Percentiles rank a stretch among this genome's conserved stretches.
Evolutionary conservation across 2,329 filamentous ascomycete species (phyloP).

Genomic region (Aspergillus tubingensis): DNA sequence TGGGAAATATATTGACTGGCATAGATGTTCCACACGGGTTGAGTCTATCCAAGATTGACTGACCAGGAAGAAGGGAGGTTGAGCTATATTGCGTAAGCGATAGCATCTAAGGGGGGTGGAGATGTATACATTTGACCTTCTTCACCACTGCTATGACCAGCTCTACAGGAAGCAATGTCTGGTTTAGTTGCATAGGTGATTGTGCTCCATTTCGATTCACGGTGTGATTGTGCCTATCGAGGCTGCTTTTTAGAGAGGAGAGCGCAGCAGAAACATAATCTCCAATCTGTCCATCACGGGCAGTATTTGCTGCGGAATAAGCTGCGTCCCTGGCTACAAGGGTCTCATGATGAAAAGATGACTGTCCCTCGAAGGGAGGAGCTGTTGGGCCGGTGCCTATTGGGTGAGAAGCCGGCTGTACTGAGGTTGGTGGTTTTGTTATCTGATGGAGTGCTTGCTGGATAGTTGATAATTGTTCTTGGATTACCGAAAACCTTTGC

Average conservation of each 20-base stretch:
- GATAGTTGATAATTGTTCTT: slow-evolving; percentile 22
- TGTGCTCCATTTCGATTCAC: not conserved
- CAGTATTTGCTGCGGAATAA: slow-evolving; percentile 20
- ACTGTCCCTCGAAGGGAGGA: slow-evolving; percentile 28
- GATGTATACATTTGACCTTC: slow-evolving; percentile 22
- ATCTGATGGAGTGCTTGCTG: slow-evolving; percentile 22
- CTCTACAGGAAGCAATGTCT: slow-evolving; percentile 21
- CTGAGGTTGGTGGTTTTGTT: slow-evolving; percentile 5
- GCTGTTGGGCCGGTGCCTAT: slow-evolving; percentile 18
- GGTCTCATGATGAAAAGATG: slow-evolving; percentile 28
- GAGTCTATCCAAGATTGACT: slow-evolving; percentile 29
- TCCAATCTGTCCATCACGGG: slow-evolving; percentile 13
- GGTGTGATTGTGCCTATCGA: slow-evolving; percentile 17
- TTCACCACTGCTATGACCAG: slow-evolving; percentile 24
- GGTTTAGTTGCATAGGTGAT: not conserved
- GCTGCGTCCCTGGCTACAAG: slow-evolving; percentile 27
- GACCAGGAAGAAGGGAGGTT: slow-evolving; percentile 30
- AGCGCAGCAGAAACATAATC: slow-evolving; percentile 26
- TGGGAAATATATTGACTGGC: slow-evolving; percentile 28
- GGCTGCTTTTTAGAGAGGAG: slow-evolving; percentile 21
- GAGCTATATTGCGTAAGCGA: slow-evolving; percentile 13
- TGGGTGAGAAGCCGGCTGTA: slow-evolving; percentile 11
- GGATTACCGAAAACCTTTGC: slow-evolving; percentile 18
- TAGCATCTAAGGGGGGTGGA: not conserved
- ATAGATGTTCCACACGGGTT: slow-evolving; percentile 22